Evolutionary conservation across 1,284 basidiomycete species (phyloP).

Genomic region (Malassezia psittaci): DNA sequence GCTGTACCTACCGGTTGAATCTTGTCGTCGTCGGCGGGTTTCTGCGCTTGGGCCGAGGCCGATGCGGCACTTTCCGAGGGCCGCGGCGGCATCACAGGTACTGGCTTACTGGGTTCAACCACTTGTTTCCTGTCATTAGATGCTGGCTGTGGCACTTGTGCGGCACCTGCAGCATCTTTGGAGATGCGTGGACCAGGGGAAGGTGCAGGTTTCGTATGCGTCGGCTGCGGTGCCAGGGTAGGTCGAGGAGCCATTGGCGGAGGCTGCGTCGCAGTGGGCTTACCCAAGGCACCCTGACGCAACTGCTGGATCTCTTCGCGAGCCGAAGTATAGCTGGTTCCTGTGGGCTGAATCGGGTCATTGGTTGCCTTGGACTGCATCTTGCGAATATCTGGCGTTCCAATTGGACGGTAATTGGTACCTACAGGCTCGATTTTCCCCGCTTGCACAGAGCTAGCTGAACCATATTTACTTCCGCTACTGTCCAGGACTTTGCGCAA

Average conservation of each 20-base stretch:
- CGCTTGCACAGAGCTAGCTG: slow-evolving; percentile 37
- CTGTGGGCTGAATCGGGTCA: slow-evolving; percentile 38
- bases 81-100: not conserved
- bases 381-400: slow-evolving; percentile 41
- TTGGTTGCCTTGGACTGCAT: slow-evolving; percentile 32
- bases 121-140: no score
- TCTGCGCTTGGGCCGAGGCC: slow-evolving; percentile 13
- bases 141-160: slow-evolving; percentile 17
- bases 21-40: slow-evolving; percentile 37
- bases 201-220: slow-evolving; percentile 11
- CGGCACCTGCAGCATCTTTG: not conserved
- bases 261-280: not conserved
- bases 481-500: slow-evolving; percentile 79
- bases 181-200: slow-evolving; percentile 16
- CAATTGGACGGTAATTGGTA: slow-evolving; percentile 39
- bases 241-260: slow-evolving; percentile 12
- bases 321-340: slow-evolving; percentile 34
- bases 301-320: slow-evolving; percentile 39
- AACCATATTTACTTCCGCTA: slow-evolving; percentile 74
- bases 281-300: slow-evolving; percentile 23
- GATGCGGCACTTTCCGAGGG: slow-evolving; percentile 11
- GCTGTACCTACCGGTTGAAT: slow-evolving; percentile 45
- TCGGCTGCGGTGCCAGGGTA: not conserved
- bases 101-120: not conserved
- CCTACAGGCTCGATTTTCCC: slow-evolving; percentile 40